A percentile compares a stretch with the other conserved stretches of the same genome.
These are phyloP conservation scores for Setaria italica DNA, from an alignment of 202 grass and related monocot species.

Conservation along the genomic window DNA sequence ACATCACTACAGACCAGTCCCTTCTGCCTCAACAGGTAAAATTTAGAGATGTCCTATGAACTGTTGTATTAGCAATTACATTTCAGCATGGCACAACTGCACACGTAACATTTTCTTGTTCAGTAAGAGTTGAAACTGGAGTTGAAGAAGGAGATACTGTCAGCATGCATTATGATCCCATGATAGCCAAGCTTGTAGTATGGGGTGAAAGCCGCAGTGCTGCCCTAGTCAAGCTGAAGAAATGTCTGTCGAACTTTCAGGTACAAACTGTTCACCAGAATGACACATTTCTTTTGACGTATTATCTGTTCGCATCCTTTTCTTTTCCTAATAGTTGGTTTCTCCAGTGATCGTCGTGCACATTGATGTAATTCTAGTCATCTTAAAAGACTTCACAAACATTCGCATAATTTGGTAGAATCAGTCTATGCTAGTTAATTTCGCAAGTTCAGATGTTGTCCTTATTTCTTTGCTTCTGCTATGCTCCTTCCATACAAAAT, in stretches of 20 bases:
- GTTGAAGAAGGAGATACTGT: constrained; percentile 98
- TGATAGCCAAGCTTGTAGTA: constrained; percentile 99
- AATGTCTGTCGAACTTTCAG: constrained; percentile 84
- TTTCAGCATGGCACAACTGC: constrained; percentile 10
- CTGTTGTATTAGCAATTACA: constrained; percentile 22
- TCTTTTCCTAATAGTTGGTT: neutral
- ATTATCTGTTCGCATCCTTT: neutral
- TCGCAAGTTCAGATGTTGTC: neutral
- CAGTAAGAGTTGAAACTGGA: constrained; percentile 98
- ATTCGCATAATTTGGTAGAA: neutral
- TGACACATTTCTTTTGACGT: neutral
- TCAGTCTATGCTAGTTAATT: constrained; percentile 10
- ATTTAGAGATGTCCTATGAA: neutral
- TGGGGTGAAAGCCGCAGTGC: constrained; percentile 87
- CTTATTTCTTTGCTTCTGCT: constrained; percentile 15
- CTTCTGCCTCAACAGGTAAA: constrained; percentile 64
- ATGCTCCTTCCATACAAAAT: neutral
- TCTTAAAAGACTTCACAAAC: neutral
- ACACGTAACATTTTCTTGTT: constrained; percentile 41
- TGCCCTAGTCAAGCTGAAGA: constrained; percentile 90
- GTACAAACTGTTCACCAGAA: constrained; percentile 46
- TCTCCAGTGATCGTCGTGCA: neutral
- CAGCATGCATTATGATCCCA: constrained; percentile 98
- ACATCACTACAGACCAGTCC: constrained; percentile 80
- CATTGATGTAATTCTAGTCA: neutral